phyloP scores from a whole-genome alignment of 2,329 filamentous ascomycete genomes.

The Colletotrichum higginsianum region DNA sequence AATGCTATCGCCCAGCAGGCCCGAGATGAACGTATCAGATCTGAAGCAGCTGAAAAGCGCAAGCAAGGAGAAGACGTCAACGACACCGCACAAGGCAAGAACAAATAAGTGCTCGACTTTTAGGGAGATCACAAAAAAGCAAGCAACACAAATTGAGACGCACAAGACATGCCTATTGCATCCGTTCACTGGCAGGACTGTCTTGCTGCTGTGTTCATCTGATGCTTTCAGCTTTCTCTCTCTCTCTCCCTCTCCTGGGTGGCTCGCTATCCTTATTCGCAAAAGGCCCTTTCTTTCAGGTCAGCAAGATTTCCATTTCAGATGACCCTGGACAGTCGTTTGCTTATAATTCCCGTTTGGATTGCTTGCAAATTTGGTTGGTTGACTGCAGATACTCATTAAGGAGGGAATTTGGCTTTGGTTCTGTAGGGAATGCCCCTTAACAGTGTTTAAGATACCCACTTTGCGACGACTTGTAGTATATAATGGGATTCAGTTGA shows the following conservation, averaged over 20 bases:
- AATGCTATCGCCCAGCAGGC: background rate
- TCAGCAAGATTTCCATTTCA: background rate
- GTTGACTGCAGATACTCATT: background rate
- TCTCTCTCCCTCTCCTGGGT: too few species aligned
- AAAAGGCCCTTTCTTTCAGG: background rate
- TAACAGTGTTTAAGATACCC: conserved; percentile 26
- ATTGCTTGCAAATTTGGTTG: background rate
- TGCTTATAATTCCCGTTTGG: background rate
- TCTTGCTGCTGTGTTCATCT: background rate
- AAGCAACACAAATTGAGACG: background rate
- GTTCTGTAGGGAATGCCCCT: conserved; percentile 4
- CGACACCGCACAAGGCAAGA: too few species aligned
- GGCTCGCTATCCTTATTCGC: background rate
- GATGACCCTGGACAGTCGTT: background rate
- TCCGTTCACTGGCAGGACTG: background rate
- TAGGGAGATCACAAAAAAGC: background rate
- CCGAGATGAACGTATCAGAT: background rate
- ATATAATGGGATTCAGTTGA: background rate
- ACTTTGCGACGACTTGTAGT: conserved; percentile 8
- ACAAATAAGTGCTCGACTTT: too few species aligned
- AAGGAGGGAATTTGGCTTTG: conserved; percentile 8
- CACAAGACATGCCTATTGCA: background rate
- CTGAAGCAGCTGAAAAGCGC: background rate
- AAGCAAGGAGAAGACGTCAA: background rate
- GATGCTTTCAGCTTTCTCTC: background rate